These are phyloP conservation scores for Boletus huronensis DNA, from an alignment of 768 basidiomycete genomes.

Conservation along the genomic window DNA sequence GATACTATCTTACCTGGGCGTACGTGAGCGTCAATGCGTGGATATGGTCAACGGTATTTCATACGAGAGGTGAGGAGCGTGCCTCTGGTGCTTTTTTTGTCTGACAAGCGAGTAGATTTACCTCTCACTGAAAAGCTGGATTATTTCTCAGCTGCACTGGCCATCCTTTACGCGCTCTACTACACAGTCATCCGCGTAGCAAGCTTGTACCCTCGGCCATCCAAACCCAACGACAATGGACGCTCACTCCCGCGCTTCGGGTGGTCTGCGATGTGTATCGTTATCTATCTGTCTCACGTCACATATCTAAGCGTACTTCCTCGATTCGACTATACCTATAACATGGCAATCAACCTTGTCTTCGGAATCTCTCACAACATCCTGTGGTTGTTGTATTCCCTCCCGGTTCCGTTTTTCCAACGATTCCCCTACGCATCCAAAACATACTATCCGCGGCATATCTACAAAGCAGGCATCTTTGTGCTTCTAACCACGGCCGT, in stretches of 20 bases:
- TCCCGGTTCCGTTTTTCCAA: constrained; percentile 45
- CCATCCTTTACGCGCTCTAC: constrained; percentile 80
- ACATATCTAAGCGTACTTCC: constrained; percentile 73
- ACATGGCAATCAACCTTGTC: constrained; percentile 78
- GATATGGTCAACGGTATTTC: constrained; percentile 90
- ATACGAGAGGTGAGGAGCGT: constrained; percentile 74
- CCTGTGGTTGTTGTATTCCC: constrained; percentile 75
- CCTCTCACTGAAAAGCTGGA: constrained; percentile 86
- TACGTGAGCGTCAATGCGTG: constrained; percentile 82
- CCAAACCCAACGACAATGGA: constrained; percentile 24
- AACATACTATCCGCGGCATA: constrained; percentile 56
- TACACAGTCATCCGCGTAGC: constrained; percentile 73
- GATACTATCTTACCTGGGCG: constrained; percentile 65
- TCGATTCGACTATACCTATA: constrained; percentile 91
- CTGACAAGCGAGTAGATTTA: constrained; percentile 50
- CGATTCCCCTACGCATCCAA: constrained; percentile 55
- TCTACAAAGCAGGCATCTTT: constrained; percentile 52
- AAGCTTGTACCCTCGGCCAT: constrained; percentile 56
- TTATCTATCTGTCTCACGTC: constrained; percentile 66
- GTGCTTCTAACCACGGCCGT: constrained; percentile 70
- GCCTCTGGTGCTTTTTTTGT: not conserved
- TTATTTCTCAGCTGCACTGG: constrained; percentile 90
- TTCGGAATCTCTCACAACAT: constrained; percentile 77
- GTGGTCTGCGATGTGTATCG: constrained; percentile 53
- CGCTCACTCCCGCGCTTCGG: constrained; percentile 16